Base-by-base conservation (phyloP, 345 rosid species). In the Microthlaspi erraticum region DNA sequence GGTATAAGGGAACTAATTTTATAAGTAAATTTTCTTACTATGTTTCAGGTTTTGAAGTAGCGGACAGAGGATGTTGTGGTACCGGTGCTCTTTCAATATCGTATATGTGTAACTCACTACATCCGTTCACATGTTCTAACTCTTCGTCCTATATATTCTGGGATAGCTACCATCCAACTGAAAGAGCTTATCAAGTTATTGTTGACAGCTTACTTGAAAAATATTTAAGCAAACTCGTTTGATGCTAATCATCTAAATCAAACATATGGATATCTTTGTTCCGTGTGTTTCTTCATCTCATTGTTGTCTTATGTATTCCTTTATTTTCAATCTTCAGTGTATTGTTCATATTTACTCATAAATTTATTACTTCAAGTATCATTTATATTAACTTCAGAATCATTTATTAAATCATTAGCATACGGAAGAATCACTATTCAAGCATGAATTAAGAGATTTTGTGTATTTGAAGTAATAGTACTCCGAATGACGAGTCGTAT, bases 81-180 rank as follows among this genome's bases (percentile, higher is more conserved):
- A 81, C 29, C 0, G 90, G 90, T 18, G 39, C 53, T 36, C 43
- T 86, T 29, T 87, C 79, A 57, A 76, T 78, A 16, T 75, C 81
- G 13, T 8, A 72, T 5, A 44, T 86, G n/a, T 86, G 90, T 53
- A 86, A 81, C 68, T 18, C 31, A 12, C 7, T 66, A 10, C 60
- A 43, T 68, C 66, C 84, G 7, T 42, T 60, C 46, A 54, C 60
- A 32, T 86, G 90, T 50, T 1, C 66, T 2, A 70, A 86, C 43
- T 72, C 33, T 5, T 77, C 86, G 0, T 61, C 67, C 4, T 79
- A 83, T 60, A 50, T 85, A 9, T 85, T 83, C 41, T 85, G 87
- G 86, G 87, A 85, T 64, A 83, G 90, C 64, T 83, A 76, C 31
- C 90, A 83, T 74, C 90, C 90, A 3, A 82, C 90, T 1, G 90